A percentile compares a stretch with the other conserved stretches of the same genome.
Conservation (phyloP, 129 eudicot species). For the Rutidosis leptorrhynchoides region DNA sequence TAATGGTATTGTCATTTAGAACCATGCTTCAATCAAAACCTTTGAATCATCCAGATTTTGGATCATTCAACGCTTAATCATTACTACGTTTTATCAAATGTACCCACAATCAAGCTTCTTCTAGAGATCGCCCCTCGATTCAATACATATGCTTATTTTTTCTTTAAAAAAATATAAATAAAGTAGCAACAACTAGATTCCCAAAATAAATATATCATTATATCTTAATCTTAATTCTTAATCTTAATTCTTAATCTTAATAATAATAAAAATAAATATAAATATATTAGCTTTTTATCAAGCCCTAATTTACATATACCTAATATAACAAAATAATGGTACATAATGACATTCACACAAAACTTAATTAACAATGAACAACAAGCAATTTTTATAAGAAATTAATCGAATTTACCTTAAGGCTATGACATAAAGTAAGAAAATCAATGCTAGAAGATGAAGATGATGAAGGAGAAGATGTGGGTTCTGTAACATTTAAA, state of each 20-base stretch:
- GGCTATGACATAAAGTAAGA: constrained; percentile 79
- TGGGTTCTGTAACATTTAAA: constrained; percentile 26
- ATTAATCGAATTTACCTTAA: constrained; percentile 42
- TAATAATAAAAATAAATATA: too few relatives aligned
- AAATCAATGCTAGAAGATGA: constrained; percentile 68
- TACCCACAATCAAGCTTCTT: too few relatives aligned
- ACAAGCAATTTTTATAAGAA: neutral
- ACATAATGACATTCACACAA: neutral
- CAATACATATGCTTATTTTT: too few relatives aligned
- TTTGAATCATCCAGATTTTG: too few relatives aligned
- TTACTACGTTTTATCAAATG: too few relatives aligned
- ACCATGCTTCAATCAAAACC: too few relatives aligned
- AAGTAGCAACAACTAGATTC: constrained; percentile 7
- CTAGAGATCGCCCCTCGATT: too few relatives aligned
- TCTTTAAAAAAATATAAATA: neutral
- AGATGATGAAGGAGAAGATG: constrained; percentile 36
- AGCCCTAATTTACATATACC: neutral
- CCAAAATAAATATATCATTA: neutral
- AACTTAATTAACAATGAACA: neutral
- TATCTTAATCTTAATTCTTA: too few relatives aligned
- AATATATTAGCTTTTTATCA: neutral
- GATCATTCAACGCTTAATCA: too few relatives aligned
- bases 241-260: too few relatives aligned
- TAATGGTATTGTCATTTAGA: too few relatives aligned
- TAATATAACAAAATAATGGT: neutral